A percentile compares a stretch with the other conserved stretches of the same genome.
Conservation (phyloP, 768 basidiomycete species). For the Podaxis sp. region DNA sequence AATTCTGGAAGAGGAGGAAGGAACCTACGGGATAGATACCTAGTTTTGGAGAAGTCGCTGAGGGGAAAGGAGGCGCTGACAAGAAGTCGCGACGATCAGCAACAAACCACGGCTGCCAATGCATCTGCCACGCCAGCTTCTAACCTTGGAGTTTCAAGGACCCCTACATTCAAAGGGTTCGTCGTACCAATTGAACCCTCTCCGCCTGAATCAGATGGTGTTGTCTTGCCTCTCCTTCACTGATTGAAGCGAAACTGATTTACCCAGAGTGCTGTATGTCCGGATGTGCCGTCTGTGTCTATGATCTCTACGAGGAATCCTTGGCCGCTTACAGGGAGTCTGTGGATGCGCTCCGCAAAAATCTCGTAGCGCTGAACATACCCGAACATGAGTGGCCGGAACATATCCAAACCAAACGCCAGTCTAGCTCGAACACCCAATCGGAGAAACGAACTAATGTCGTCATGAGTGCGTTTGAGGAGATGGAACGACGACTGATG, state of each 20-base stretch:
- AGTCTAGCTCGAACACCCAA: conserved; percentile 9
- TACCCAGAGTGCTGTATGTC: conserved; percentile 90
- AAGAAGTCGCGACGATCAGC: neutral
- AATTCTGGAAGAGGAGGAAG: conserved; percentile 3
- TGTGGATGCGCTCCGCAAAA: conserved; percentile 44
- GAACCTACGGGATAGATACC: conserved; percentile 8
- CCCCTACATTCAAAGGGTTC: conserved; percentile 48
- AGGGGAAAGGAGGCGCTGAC: conserved; percentile 12
- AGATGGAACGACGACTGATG: conserved; percentile 58
- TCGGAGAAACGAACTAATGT: conserved; percentile 28
- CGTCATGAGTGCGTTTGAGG: conserved; percentile 66
- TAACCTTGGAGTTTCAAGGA: neutral
- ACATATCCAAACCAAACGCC: conserved; percentile 32
- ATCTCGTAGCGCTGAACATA: conserved; percentile 46
- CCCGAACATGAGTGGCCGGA: conserved; percentile 67
- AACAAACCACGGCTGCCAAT: neutral
- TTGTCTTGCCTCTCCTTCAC: conserved; percentile 16
- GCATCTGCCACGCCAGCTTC: neutral
- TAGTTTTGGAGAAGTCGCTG: conserved; percentile 7
- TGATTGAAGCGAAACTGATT: neutral
- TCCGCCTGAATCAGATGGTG: conserved; percentile 68
- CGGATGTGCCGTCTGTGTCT: conserved; percentile 89
- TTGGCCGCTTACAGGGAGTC: conserved; percentile 59
- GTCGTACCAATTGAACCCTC: conserved; percentile 60
- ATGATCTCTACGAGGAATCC: conserved; percentile 82